Evolutionary conservation across 208 protist genomes (phyloP).

Genomic region (Kentomonas sorsogonicus): DNA sequence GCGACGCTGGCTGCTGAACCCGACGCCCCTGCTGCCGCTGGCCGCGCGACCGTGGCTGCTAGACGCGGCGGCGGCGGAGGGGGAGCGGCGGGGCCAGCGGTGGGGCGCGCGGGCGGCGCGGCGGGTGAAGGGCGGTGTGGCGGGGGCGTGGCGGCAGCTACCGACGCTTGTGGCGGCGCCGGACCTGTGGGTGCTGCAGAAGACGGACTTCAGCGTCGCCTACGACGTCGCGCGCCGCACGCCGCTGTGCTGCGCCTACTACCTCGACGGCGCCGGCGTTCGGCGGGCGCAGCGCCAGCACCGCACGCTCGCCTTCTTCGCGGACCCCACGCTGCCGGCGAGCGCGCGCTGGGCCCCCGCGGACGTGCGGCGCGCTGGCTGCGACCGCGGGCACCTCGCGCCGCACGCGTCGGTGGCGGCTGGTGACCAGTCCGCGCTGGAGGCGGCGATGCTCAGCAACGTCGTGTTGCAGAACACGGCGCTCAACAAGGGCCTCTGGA

Average conservation of each 20-base stretch:
- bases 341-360: constrained; percentile 11
- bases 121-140: not conserved
- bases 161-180: constrained; percentile 1
- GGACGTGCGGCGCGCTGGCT: constrained; percentile 18
- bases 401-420: constrained; percentile 50
- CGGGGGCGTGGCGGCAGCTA: constrained; percentile 1
- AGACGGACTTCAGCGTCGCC: constrained; percentile 33
- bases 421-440: constrained; percentile 22
- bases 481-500: constrained; percentile 56
- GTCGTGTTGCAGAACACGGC: constrained; percentile 36
- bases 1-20: too few relatives aligned
- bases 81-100: not conserved
- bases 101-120: not conserved
- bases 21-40: too few relatives aligned
- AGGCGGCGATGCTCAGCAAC: constrained; percentile 53
- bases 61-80: not conserved
- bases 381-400: constrained; percentile 65
- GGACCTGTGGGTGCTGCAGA: constrained; percentile 24
- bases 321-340: constrained; percentile 31
- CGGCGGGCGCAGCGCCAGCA: constrained; percentile 22
- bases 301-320: constrained; percentile 22
- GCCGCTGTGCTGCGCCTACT: constrained; percentile 48
- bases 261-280: constrained; percentile 18
- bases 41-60: too few relatives aligned
- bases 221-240: constrained; percentile 35